Evolutionary conservation across 164 flowering plant species (phyloP), one percentile per base, ranked within the genome.

Genomic region (Euptelea pleiosperma): DNA sequence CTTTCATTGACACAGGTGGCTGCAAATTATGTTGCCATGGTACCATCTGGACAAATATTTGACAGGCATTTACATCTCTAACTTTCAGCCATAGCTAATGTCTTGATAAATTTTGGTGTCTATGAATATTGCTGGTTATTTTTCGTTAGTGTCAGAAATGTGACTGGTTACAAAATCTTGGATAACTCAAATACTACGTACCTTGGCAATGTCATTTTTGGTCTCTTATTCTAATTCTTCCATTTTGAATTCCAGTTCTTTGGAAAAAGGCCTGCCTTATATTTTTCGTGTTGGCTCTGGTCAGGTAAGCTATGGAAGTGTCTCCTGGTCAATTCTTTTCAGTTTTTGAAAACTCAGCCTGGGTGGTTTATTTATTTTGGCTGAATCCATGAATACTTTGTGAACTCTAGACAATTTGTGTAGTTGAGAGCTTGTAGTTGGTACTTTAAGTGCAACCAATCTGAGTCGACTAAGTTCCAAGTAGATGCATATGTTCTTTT

Each of bases 1-100:
- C 42, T 33, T 24, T 41, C 15, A 19, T 64, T 33, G 25, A 65
- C 37, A 42, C 74, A 92, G 98, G 98, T 93, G 24, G 98, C 97
- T 53, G 97, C 98, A 58, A 87, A 93, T 72, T 89, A 83, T 79
- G 94, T 93, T 64, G 98, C 98, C 53, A 93, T 87, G 98, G 87
- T 93, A 75, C 91, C 98, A 33, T 87, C 94, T 18, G 98, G 97
- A 61, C 97, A 87, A 70, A 81, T 93, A 65, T 93, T 93, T 77
- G 98, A 93, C 65, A 92, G 98, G 96, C 83, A 75, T 66, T 55
- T 45, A 14, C 34, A 33, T 51, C 18, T 53, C 12, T 26, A 40
- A 36, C 33, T 14, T 40, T 50, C 25, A 8, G 25, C 36, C 57
- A 2, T 49, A 11, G 14, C 42, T 44, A 28, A 19, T 39, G 1